These are phyloP conservation scores for Collybia mongolica DNA, from an alignment of 768 basidiomycete species.

Conservation along the genomic window DNA sequence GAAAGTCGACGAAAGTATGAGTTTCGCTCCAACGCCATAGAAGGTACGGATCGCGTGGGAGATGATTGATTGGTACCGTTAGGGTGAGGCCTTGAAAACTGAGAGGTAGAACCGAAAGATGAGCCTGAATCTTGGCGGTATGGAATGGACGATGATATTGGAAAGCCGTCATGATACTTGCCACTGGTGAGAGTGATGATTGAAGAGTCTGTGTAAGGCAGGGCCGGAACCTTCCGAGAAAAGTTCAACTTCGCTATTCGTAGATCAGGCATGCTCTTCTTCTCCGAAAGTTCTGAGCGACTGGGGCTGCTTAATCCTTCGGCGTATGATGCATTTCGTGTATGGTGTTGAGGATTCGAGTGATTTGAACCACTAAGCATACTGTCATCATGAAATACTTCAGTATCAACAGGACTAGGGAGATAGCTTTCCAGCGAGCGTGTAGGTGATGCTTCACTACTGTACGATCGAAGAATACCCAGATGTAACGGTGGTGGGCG, in stretches of 20 bases:
- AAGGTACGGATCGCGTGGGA: conserved; percentile 41
- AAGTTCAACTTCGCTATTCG: conserved; percentile 48
- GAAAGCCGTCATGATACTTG: conserved; percentile 24
- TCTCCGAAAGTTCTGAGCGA: conserved; percentile 43
- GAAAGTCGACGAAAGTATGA: conserved; percentile 95
- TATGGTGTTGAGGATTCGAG: conserved; percentile 31
- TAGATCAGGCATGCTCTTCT: conserved; percentile 89
- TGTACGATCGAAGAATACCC: conserved; percentile 40
- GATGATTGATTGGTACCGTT: conserved; percentile 25
- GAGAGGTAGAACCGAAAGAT: conserved; percentile 24
- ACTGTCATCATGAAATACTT: conserved; percentile 46
- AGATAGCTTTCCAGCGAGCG: conserved; percentile 53
- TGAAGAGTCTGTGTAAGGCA: conserved; percentile 14
- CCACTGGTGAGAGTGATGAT: conserved; percentile 5
- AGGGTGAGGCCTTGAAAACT: conserved; percentile 19
- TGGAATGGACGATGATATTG: conserved; percentile 37
- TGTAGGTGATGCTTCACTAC: conserved; percentile 42
- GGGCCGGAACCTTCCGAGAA: conserved; percentile 22
- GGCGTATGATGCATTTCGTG: conserved; percentile 51
- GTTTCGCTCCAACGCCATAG: conserved; percentile 78
- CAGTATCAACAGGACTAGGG: conserved; percentile 57
- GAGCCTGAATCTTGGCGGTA: conserved; percentile 49
- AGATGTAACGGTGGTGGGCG: conserved; percentile 48
- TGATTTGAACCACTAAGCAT: conserved; percentile 6
- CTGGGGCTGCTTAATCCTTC: conserved; percentile 33